Evolutionary conservation across 371 early-diverging fungal species (phyloP), one percentile per base, ranked within the genome.

Genomic region (Umbelopsis sp.): DNA sequence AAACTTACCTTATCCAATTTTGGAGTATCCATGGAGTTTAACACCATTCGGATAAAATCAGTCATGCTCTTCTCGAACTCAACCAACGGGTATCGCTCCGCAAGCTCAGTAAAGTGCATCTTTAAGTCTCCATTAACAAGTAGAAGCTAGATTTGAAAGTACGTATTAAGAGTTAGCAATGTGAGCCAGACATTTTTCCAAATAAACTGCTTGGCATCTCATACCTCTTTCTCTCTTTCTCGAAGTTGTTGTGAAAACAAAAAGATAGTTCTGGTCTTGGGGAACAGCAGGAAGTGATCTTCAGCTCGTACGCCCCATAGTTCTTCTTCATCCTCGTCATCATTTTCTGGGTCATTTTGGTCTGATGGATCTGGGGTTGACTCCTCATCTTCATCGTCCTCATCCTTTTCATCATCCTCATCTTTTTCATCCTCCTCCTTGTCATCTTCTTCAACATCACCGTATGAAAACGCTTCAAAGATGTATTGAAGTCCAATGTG

Each of bases 381-480:
- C 7, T 41, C 41, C 12, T 41, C 41, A 12, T 41, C 10, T 7
- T 41, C 41, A 41, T 41, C 41, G 7, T 41, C 41, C 7, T 41
- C 41, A 41, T 78, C 72, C 18, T 74, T 74, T 24, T 76, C 71
- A 6, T 75, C 72, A 0, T 76, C 41, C 16, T 76, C 76, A 3
- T 69, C 63, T 12, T 76, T 70, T 1, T 38, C 62, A 9, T 73
- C 65, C 8, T 79, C 80, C 22, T 74, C 78, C 35, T 82, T 80
- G 10, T 76, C 82, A 52, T 85, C 83, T 29, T 80, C 76, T 44
- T 86, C 85, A 7, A 83, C 84, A 67, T 88, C 85, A 20, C 88
- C 88, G 69, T 83, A 88, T 0, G 86, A 83, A 65, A 88, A 88
- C 18, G 86, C 83, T 62, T 88, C 88, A 69, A 82, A 74, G 45